Evolutionary conservation across 495 filamentous ascomycete species (phyloP), one percentile per base, ranked within the genome.

Genomic region (Parachaetomium inaequale): DNA sequence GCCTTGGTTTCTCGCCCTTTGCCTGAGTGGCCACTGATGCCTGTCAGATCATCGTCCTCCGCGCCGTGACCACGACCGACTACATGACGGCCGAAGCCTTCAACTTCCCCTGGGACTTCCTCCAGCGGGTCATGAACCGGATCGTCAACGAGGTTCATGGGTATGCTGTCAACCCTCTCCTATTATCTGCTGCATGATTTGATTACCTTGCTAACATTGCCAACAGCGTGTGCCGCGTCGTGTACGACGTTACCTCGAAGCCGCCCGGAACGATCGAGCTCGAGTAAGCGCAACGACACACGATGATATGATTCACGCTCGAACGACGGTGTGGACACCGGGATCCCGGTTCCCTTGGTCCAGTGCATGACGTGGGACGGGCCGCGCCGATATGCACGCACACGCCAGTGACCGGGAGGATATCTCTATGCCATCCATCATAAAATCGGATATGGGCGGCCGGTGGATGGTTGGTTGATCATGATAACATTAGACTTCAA

Each of bases 81-180:
- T 96, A 74, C 63, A 81, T 96, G 92, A 93, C 88, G 0, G 91
- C 79, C 19, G 79, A 81, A 63, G 68, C 89, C 0, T 86, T 84
- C 67, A 80, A 84, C 65, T 95, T 86, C 70, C 79, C 86, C 17
- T 78, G 81, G 55, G 80, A 82, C 14, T 88, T 96, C 66, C 74
- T 95, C 55, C 82, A 83, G 75, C 76, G 76, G 50, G 86, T 93
- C n/a, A 80, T 80, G 38, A 85, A 79, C 4, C 76, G 89, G 53
- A 96, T 96, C 56, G 83, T 89, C 45, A 96, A 96, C 72, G 90
- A 96, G 75, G 90, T 96, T 5, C 75, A 88, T 58, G 92, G 91
- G 77, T 78, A 25, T 63, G 67, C 6, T 5, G 2, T 5, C 19
- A 19, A 23, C 42, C 19, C 2, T 46, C 19, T 23, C 42, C 62